Percentiles rank a stretch among this genome's conserved stretches.
Conservation (phyloP, 352 stramenopile species). For the Pythium grandisporangium region DNA sequence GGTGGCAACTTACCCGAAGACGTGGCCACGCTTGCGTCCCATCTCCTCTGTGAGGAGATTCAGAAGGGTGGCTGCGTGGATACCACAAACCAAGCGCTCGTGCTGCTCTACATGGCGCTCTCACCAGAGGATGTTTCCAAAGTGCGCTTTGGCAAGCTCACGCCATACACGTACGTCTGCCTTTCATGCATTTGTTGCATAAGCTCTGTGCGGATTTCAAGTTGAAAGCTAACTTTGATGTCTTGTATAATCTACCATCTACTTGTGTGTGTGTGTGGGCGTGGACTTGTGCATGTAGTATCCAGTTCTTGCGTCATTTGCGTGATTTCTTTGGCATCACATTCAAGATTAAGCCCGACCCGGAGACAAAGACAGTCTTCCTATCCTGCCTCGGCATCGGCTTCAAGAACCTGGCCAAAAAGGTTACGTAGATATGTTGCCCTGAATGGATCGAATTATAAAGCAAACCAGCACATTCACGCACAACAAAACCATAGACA, state of each 20-base stretch:
- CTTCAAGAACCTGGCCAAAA: conserved; percentile 95
- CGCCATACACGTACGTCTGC: conserved; percentile 59
- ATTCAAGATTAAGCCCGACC: conserved; percentile 90
- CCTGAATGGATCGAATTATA: too few relatives aligned
- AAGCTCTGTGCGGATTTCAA: too few relatives aligned
- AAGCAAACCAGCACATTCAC: not conserved
- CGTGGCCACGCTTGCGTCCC: conserved; percentile 89
- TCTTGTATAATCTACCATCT: too few relatives aligned
- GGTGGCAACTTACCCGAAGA: conserved; percentile 93
- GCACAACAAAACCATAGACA: not conserved
- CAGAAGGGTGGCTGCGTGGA: conserved; percentile 90
- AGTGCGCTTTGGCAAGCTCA: conserved; percentile 86
- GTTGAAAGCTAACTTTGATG: too few relatives aligned
- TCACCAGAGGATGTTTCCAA: conserved; percentile 97
- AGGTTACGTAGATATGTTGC: conserved; percentile 92
- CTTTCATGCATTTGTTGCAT: not conserved
- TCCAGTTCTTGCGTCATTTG: conserved; percentile 85
- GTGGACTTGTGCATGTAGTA: conserved; percentile 27
- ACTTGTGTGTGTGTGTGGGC: not conserved
- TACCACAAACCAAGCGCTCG: conserved; percentile 92
- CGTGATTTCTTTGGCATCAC: conserved; percentile 91
- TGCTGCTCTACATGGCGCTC: conserved; percentile 97
- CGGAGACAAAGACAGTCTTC: conserved; percentile 86
- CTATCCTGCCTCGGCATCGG: conserved; percentile 91
- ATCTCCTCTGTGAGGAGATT: conserved; percentile 97